Percentiles rank a stretch among this genome's conserved stretches.
These are phyloP conservation scores for Dothiorella sarmentorum DNA, from an alignment of 2,329 filamentous ascomycete genomes.

Conservation along the genomic window DNA sequence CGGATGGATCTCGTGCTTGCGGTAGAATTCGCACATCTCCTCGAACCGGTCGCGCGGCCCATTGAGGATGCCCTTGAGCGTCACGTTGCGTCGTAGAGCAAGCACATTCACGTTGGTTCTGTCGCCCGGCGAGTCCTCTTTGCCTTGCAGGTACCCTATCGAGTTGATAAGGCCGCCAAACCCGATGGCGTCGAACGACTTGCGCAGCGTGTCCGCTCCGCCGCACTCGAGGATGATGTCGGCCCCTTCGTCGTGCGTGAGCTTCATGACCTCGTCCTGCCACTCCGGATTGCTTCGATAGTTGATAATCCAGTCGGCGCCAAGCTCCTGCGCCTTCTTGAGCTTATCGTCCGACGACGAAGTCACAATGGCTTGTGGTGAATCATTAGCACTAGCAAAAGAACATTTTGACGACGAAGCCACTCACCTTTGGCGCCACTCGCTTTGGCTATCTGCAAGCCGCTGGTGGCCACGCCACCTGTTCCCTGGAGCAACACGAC, in stretches of 20 bases:
- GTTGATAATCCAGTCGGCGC: conserved; percentile 59
- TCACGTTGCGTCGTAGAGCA: conserved; percentile 49
- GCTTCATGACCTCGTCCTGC: conserved; percentile 55
- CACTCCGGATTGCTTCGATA: conserved; percentile 58
- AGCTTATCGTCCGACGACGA: conserved; percentile 19
- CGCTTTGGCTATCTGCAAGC: conserved; percentile 41
- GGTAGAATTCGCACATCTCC: conserved; percentile 43
- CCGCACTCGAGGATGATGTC: conserved; percentile 53
- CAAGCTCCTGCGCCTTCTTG: conserved; percentile 51
- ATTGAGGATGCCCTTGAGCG: conserved; percentile 59
- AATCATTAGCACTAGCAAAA: conserved; percentile 4
- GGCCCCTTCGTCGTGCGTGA: conserved; percentile 41
- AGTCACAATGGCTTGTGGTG: conserved; percentile 44
- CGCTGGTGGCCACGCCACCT: conserved; percentile 43
- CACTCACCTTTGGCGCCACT: conserved; percentile 37
- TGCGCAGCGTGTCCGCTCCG: conserved; percentile 49
- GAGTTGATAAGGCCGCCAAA: conserved; percentile 42
- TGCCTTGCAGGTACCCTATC: conserved; percentile 47
- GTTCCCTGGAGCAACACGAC: conserved; percentile 43
- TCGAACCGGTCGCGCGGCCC: conserved; percentile 56
- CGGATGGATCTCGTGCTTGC: conserved; percentile 38
- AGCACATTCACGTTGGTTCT: conserved; percentile 59
- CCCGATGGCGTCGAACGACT: conserved; percentile 42
- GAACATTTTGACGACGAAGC: too few relatives aligned
- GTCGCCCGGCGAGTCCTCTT: conserved; percentile 55